phyloP scores from a whole-genome alignment of 164 flowering plant genomes.

The Cinnamomum micranthum region DNA sequence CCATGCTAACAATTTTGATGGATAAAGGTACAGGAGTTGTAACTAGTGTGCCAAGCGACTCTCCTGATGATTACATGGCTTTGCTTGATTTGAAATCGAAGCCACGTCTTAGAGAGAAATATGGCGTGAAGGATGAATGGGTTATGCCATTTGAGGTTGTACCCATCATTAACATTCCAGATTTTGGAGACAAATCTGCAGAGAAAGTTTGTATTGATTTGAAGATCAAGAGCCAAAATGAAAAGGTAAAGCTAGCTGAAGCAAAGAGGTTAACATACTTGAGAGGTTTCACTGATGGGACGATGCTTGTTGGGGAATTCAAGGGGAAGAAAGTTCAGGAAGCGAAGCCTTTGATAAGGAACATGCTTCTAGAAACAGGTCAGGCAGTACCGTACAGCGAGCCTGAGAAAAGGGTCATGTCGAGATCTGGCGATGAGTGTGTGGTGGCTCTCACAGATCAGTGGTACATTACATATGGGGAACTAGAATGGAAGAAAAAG shows the following conservation, averaged over 20 bases:
- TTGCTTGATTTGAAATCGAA: slow-evolving; percentile 70
- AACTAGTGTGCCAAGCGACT: slow-evolving; percentile 92
- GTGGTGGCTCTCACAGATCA: slow-evolving; percentile 92
- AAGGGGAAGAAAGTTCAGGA: slow-evolving; percentile 73
- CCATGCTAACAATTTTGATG: slow-evolving; percentile 70
- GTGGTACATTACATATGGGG: slow-evolving; percentile 88
- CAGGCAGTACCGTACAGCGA: slow-evolving; percentile 80
- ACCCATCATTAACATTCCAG: slow-evolving; percentile 68
- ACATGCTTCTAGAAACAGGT: slow-evolving; percentile 52
- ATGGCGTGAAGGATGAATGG: slow-evolving; percentile 78
- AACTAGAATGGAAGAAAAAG: slow-evolving; percentile 61
- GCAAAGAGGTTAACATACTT: slow-evolving; percentile 71
- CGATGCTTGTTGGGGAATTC: slow-evolving; percentile 66
- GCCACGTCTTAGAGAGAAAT: slow-evolving; percentile 62
- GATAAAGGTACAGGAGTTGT: slow-evolving; percentile 89
- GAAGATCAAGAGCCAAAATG: slow-evolving; percentile 81
- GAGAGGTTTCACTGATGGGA: slow-evolving; percentile 83
- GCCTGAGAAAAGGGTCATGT: slow-evolving; percentile 81
- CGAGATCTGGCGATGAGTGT: slow-evolving; percentile 93
- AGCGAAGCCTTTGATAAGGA: slow-evolving; percentile 66
- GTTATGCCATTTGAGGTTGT: slow-evolving; percentile 59
- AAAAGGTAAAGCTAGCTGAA: slow-evolving; percentile 69
- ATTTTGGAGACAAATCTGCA: slow-evolving; percentile 65
- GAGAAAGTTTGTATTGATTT: slow-evolving; percentile 65
- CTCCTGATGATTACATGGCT: slow-evolving; percentile 86